Evolutionary conservation across 2,329 filamentous ascomycete species (phyloP).

Genomic region (Diaporthe citriasiana): DNA sequence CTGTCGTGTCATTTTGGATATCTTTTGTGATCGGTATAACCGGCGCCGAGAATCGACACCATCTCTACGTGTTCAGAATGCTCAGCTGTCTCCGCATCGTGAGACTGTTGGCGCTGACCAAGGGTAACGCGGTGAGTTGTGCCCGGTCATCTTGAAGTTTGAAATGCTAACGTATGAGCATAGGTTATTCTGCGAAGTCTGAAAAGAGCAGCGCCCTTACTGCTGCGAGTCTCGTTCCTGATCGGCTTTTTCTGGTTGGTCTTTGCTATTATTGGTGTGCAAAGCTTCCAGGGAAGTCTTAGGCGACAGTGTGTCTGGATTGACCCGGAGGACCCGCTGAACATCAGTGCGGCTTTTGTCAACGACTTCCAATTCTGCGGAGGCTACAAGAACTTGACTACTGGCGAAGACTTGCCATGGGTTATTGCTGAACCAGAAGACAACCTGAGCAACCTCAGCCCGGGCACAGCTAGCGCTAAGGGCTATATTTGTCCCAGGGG

Average conservation of each 20-base stretch:
- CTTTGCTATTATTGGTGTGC: slow-evolving; percentile 96
- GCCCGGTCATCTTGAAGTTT: neutral
- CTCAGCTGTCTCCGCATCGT: slow-evolving; percentile 94
- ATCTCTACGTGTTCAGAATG: slow-evolving; percentile 95
- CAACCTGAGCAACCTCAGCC: slow-evolving; percentile 61
- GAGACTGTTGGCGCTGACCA: slow-evolving; percentile 90
- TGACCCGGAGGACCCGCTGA: slow-evolving; percentile 72
- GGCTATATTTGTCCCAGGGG: slow-evolving; percentile 89
- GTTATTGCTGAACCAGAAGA: slow-evolving; percentile 59
- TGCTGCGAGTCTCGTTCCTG: slow-evolving; percentile 93
- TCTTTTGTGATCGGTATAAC: slow-evolving; percentile 81
- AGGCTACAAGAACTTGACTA: slow-evolving; percentile 77
- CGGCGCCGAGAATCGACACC: slow-evolving; percentile 76
- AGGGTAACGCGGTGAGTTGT: slow-evolving; percentile 84
- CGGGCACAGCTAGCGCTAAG: slow-evolving; percentile 73
- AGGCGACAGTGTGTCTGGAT: slow-evolving; percentile 84
- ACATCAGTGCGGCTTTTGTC: slow-evolving; percentile 68
- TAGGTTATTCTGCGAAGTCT: slow-evolving; percentile 93
- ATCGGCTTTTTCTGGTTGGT: slow-evolving; percentile 98
- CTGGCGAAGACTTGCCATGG: slow-evolving; percentile 76
- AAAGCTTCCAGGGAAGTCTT: slow-evolving; percentile 92
- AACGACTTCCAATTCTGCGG: slow-evolving; percentile 86
- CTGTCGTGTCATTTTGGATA: slow-evolving; percentile 95
- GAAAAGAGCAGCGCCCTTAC: slow-evolving; percentile 92
- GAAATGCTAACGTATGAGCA: slow-evolving; percentile 17